Evolutionary conservation across 306 rosid species (phyloP), one percentile per base, ranked within the genome.

Genomic region (Lathyrus oleraceus): DNA sequence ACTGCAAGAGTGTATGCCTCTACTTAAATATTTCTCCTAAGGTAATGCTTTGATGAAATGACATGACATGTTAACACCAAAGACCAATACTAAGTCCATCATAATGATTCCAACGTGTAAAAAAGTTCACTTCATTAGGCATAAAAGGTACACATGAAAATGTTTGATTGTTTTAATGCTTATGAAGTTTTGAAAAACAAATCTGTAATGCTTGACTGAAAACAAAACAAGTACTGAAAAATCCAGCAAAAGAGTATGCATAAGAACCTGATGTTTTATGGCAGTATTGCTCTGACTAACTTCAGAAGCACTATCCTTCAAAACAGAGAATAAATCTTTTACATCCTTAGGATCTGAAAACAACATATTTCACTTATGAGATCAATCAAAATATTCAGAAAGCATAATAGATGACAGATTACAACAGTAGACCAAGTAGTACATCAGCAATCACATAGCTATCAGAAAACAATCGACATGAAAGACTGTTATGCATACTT

Each of bases 261-360:
- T 36, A 64, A 79, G 71, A 69, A 86, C 98, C 92, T 94, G 98
- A 62, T 69, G 81, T 59, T 90, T 80, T 65, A 94, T 54, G 42
- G 86, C 82, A 52, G 73, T 27, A 71, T 76, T 79, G 66, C 65
- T 67, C 78, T 85, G 89, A 73, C 82, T 80, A 70, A 84, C 83
- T 75, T 88, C 97, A 48, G 78, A 71, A 72, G 90, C 84, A 75
- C 81, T 71, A 80, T 94, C 98, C 81, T 94, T 94, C 71, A 88
- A 81, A 75, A 82, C 43, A 28, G 83, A 76, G 78, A 94, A 80
- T 12, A 88, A 72, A 81, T 88, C 96, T 49, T 82, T 87, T 59
- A 88, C 83, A 78, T 94, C 95, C 85, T 88, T 88, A 30, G 90
- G 83, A 81, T 89, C 98, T 94, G 86, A 69, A 81, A 81, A 62